Conservation (phyloP, 768 basidiomycete species). For the Russula earlei region DNA sequence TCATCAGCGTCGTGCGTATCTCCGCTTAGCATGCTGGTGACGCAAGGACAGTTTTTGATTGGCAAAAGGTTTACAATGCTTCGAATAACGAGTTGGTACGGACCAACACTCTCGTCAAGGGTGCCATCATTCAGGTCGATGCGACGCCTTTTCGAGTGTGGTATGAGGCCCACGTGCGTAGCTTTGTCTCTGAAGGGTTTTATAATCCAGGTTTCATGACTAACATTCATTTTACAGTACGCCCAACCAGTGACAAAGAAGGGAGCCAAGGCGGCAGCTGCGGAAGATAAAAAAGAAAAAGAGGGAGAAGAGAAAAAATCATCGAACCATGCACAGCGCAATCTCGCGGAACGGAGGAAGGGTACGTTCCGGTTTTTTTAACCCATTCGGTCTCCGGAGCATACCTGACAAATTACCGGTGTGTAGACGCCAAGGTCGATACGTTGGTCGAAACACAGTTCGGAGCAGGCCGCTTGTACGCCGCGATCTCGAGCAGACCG, state of each 20-base stretch:
- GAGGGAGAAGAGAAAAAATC: constrained; percentile 58
- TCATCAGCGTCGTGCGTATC: constrained; percentile 84
- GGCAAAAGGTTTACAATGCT: constrained; percentile 83
- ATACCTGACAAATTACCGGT: constrained; percentile 8
- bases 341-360: constrained; percentile 84
- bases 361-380: constrained; percentile 34
- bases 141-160: constrained; percentile 99
- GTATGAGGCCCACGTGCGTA: constrained; percentile 94
- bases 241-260: constrained; percentile 91
- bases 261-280: constrained; percentile 51
- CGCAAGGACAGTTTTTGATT: background rate
- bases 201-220: constrained; percentile 1
- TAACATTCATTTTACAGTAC: constrained; percentile 47
- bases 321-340: constrained; percentile 86
- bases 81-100: constrained; percentile 99
- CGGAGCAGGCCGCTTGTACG: constrained; percentile 91
- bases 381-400: background rate
- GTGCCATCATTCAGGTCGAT: constrained; percentile 94
- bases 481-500: constrained; percentile 86
- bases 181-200: background rate
- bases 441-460: constrained; percentile 83
- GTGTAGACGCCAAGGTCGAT: constrained; percentile 82
- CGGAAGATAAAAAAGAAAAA: constrained; percentile 39
- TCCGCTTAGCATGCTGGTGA: background rate
- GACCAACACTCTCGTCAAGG: constrained; percentile 98